Evolutionary conservation across 129 eudicot genomes (phyloP), one percentile per base, ranked within the genome.

Genomic region (Saposhnikovia divaricata): DNA sequence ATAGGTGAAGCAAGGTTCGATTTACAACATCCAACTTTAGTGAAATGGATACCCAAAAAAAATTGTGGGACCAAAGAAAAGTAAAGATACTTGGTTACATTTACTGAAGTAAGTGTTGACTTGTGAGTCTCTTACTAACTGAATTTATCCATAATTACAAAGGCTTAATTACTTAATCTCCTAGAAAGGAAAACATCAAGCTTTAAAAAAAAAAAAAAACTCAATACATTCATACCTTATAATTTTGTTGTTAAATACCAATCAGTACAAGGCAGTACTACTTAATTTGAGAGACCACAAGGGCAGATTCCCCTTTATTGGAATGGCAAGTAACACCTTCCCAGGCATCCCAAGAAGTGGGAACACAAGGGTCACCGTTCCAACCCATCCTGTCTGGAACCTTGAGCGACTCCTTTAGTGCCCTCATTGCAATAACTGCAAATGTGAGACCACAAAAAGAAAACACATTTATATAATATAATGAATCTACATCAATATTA

Each of bases 361-460:
- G 99, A 72, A 98, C 94, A 75, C 99, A 96, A 27, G 99, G 99
- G 79, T 96, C 99, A 47, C 99, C 99, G 82, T 96, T 96, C 99
- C 99, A 96, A 16, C 99, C 97, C 99, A 96, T 92, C 80, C 99
- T 87, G 50, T 86, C 91, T 1, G 99, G 99, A 73, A 96, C 89
- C n/a, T 87, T 91, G 47, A 96, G 90, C 18, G 99, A 89, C 66
- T 90, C 96, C 85, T 92, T 96, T 72, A 96, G 80, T 45, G 96
- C 88, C 84, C 81, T 88, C 99, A 96, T 96, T 21, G 99, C 99
- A 79, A 74, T 37, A 34, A 85, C 99, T 96, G 86, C 87, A 81
- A 80, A 74, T 19, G 73, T 27, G 75, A 37, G 47, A 72, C 39
- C 28, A 75, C 38, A n/a, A 61, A n/a, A n/a, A 9, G 5, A 76